A percentile compares a stretch with the other conserved stretches of the same genome.
These are phyloP conservation scores for Castanopsis chinensis DNA, from an alignment of 306 rosid genomes.

Conservation along the genomic window DNA sequence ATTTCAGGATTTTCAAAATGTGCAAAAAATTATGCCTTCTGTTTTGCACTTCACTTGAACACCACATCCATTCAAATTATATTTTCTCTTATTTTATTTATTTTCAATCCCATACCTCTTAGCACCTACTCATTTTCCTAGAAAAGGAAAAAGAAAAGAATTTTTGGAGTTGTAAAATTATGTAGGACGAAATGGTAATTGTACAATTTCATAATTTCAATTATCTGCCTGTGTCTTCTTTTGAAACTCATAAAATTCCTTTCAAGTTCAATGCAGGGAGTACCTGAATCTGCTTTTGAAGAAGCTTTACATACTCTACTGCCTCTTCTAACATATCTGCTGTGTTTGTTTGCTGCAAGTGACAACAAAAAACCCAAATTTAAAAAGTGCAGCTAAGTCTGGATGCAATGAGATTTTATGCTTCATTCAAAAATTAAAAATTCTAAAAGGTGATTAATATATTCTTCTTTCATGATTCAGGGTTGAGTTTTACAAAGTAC, in stretches of 20 bases:
- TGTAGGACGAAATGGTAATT: not conserved
- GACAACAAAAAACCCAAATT: constrained; percentile 1
- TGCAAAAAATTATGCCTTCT: not conserved
- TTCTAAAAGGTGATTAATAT: not conserved
- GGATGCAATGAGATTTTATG: not conserved
- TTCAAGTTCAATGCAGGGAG: not conserved
- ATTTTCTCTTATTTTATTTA: not conserved
- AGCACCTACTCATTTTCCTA: not conserved
- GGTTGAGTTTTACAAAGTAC: not conserved
- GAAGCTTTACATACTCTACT: constrained; percentile 81
- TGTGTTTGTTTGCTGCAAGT: constrained; percentile 89
- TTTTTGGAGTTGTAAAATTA: not conserved
- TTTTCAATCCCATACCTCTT: not conserved
- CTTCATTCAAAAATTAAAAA: not conserved
- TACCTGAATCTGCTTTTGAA: constrained; percentile 91
- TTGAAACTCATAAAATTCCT: not conserved
- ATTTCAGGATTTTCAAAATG: constrained; percentile 13
- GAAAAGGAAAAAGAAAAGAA: not conserved
- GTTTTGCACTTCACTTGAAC: not conserved
- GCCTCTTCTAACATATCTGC: constrained; percentile 95
- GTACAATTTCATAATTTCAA: not conserved
- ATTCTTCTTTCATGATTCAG: not conserved
- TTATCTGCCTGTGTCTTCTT: not conserved
- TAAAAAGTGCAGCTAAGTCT: not conserved
- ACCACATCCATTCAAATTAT: not conserved